Conservation (phyloP, 2,329 filamentous ascomycete genomes). For the Pseudovirgaria hyperparasitica region DNA sequence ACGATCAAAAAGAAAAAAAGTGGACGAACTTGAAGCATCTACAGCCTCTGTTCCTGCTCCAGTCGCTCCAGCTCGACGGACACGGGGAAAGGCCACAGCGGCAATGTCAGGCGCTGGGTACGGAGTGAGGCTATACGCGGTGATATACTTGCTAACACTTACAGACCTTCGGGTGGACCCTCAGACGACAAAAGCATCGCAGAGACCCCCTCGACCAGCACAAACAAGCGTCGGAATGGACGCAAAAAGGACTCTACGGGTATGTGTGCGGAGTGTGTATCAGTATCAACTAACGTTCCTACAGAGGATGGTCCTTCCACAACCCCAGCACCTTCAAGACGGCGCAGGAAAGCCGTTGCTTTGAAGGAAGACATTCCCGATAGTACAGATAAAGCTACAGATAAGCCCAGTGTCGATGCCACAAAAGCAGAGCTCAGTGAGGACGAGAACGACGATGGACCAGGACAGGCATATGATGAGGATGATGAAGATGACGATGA, state of each 20-base stretch:
- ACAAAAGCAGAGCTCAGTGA: slow-evolving; percentile 29
- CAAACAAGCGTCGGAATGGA: slow-evolving; percentile 61
- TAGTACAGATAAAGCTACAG: slow-evolving; percentile 39
- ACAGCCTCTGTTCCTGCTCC: slow-evolving; percentile 25
- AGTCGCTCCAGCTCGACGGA: slow-evolving; percentile 34
- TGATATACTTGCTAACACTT: slow-evolving; percentile 12
- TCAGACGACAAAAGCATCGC: slow-evolving; percentile 45
- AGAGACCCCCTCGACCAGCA: slow-evolving; percentile 44
- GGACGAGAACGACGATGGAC: slow-evolving; percentile 54
- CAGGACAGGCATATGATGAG: slow-evolving; percentile 38
- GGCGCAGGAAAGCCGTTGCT: slow-evolving; percentile 31
- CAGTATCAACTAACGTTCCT: slow-evolving; percentile 10
- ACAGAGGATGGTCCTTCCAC: slow-evolving; percentile 10
- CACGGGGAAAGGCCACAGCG: slow-evolving; percentile 47
- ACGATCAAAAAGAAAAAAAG: slow-evolving; percentile 28
- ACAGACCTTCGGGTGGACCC: slow-evolving; percentile 50
- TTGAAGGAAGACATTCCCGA: slow-evolving; percentile 59
- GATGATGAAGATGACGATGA: slow-evolving; percentile 40
- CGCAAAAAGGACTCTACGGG: slow-evolving; percentile 54
- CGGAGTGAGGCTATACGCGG: slow-evolving; percentile 13
- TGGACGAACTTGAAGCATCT: slow-evolving; percentile 53
- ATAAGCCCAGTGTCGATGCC: slow-evolving; percentile 12
- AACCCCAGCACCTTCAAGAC: slow-evolving; percentile 17
- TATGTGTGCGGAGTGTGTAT: slow-evolving; percentile 14
- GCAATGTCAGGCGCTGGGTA: slow-evolving; percentile 67